Base-by-base conservation (phyloP, 1,139 yeast genomes). In the Pichia cactophila region DNA sequence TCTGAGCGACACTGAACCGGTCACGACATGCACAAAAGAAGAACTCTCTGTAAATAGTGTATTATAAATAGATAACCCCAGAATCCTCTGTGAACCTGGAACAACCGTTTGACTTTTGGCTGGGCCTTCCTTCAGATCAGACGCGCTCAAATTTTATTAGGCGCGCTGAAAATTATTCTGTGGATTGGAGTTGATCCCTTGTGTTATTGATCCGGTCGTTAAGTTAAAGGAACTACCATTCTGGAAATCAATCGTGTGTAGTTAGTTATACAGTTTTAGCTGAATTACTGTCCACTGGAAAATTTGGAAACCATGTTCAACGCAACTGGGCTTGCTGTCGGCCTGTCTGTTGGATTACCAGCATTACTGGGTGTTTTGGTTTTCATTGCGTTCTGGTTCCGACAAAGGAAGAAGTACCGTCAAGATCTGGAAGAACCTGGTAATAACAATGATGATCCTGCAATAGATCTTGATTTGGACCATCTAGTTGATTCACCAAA, bases 301-400 rank as follows among this genome's bases (percentile, higher is more conserved):
- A 5, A 23, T 5, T 31, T 31, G 10, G 35, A 14, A 31, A 31
- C 36, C 7, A 61, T 58, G 59, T 58, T 53, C 44, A 56, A 55
- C 37, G 55, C 60, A 5, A 69, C 73, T 1, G 64, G 69, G 8
- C 51, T 69, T n/a, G 75, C 77, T 3, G 78, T 74, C 2, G 78
- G 77, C 1, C 68, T 74, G 54, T 76, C 78, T 4, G 74, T 75
- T 5, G 79, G 78, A 33, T 64, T 75, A 28, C 78, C 80, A 1
- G 56, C 68, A 17, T 51, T 72, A 8, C 71, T 71, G 2, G 28
- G 70, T 1, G 31, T 66, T 0, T 61, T 69, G 2, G 67, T 70
- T 0, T 33, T 61, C 5, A 9, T 23, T 6, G 54, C 55, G 17
- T 67, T 71, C 49, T 71, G 72, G 69, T 48, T 58, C 26, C 64